phyloP scores from a whole-genome alignment of 2,329 filamentous ascomycete species.

The Tolypocladium nubicola region DNA sequence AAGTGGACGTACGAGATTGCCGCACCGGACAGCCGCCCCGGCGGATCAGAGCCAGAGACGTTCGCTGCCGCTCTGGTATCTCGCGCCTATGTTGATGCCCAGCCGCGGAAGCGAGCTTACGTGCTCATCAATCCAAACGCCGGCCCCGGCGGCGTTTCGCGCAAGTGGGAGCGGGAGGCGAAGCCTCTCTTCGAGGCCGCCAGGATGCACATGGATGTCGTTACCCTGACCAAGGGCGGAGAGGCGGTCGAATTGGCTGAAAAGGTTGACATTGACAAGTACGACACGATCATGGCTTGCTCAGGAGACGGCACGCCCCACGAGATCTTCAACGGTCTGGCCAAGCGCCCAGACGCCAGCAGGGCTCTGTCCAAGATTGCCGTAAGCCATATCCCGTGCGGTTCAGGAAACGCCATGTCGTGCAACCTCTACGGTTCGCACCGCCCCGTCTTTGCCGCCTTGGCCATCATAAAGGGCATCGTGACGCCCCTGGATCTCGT shows the following conservation, averaged over 20 bases:
- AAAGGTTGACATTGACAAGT: slow-evolving; percentile 65
- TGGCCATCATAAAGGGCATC: slow-evolving; percentile 79
- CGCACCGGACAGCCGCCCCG: slow-evolving; percentile 6
- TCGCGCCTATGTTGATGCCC: slow-evolving; percentile 58
- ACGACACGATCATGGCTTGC: slow-evolving; percentile 78
- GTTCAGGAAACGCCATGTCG: slow-evolving; percentile 88
- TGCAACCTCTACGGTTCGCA: slow-evolving; percentile 80
- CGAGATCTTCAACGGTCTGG: slow-evolving; percentile 91
- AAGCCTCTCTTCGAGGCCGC: slow-evolving; percentile 78
- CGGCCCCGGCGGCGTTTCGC: slow-evolving; percentile 66
- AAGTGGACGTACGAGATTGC: slow-evolving; percentile 44
- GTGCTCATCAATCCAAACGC: slow-evolving; percentile 87
- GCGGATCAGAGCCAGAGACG: slow-evolving; percentile 31
- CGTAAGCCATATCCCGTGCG: slow-evolving; percentile 80
- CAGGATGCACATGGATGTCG: slow-evolving; percentile 62
- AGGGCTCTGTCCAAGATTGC: slow-evolving; percentile 67
- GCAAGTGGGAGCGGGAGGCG: slow-evolving; percentile 63
- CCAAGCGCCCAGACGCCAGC: slow-evolving; percentile 61
- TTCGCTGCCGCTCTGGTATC: slow-evolving; percentile 60
- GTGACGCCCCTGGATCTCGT: slow-evolving; percentile 77
- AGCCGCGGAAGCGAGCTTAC: slow-evolving; percentile 67
- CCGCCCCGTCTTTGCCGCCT: slow-evolving; percentile 62
- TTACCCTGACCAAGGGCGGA: slow-evolving; percentile 59
- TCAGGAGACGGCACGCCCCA: slow-evolving; percentile 88
- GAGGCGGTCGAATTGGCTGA: slow-evolving; percentile 72